Evolutionary conservation across 371 early-diverging fungal species (phyloP).

Genomic region (Mucor circinelloides): DNA sequence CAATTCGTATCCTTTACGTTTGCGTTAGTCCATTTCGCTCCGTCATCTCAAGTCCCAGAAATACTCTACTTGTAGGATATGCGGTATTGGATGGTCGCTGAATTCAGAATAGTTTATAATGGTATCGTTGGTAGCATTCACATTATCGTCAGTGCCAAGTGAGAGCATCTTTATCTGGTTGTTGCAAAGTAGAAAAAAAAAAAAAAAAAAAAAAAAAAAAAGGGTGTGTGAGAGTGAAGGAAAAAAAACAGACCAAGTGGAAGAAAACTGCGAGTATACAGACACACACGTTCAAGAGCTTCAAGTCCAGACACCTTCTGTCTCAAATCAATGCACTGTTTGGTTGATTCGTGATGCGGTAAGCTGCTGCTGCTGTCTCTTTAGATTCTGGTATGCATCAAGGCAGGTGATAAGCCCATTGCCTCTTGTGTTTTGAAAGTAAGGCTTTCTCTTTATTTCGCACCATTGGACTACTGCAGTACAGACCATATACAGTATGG

Average conservation of each 20-base stretch:
- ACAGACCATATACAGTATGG: no score
- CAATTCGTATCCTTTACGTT: conserved; percentile 48
- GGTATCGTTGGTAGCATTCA: conserved; percentile 15
- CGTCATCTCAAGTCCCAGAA: no score
- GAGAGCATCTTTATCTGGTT: conserved; percentile 10
- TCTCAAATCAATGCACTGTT: no score
- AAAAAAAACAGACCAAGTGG: neutral
- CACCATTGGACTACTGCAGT: no score
- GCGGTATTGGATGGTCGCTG: conserved; percentile 34
- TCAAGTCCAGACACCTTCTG: no score
- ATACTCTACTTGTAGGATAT: conserved; percentile 28
- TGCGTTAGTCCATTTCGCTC: neutral
- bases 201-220: neutral
- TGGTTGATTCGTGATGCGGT: no score
- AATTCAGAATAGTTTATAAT: conserved; percentile 34
- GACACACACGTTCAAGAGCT: neutral
- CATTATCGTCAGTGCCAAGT: conserved; percentile 22
- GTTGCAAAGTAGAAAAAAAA: neutral
- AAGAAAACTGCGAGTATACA: neutral
- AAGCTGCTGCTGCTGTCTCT: no score
- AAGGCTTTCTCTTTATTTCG: no score
- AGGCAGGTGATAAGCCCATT: no score
- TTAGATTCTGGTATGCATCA: no score
- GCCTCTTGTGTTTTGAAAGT: no score
- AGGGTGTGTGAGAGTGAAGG: neutral